A percentile compares a stretch with the other conserved stretches of the same genome.
Evolutionary conservation across 257 asterid species (phyloP).

Genomic region (Leptodermis oblonga): DNA sequence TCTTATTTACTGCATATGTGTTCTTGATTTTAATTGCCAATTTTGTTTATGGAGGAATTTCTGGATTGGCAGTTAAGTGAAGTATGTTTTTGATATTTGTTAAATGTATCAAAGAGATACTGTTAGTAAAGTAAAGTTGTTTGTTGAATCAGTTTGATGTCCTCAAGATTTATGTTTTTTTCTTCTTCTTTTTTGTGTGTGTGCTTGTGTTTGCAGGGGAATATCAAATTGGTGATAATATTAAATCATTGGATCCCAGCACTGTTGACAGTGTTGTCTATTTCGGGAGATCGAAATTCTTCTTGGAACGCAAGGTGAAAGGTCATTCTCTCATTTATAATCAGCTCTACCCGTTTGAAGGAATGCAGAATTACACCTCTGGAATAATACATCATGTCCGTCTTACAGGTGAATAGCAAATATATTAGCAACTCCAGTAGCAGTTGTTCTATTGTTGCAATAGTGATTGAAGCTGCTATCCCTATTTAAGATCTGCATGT

Average conservation of each 20-base stretch:
- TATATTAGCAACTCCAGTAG: not conserved
- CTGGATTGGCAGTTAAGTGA: not conserved
- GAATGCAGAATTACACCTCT: conserved; percentile 83
- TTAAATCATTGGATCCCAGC: conserved; percentile 58
- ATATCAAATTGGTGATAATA: conserved; percentile 61
- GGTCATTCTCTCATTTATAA: conserved; percentile 69
- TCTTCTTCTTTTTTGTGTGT: too few species aligned
- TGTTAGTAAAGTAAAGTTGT: not conserved
- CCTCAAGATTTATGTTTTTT: not conserved
- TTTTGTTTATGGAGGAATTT: not conserved
- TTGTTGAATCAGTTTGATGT: conserved; percentile 18
- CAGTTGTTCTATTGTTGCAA: not conserved
- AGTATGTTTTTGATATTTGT: conserved; percentile 11
- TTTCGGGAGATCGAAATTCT: conserved; percentile 51
- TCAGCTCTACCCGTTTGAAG: conserved; percentile 77
- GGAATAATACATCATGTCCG: conserved; percentile 93
- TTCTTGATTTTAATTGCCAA: not conserved
- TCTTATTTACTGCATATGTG: not conserved
- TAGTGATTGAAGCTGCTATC: not conserved
- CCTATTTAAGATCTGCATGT: not conserved
- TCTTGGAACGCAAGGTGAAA: conserved; percentile 38
- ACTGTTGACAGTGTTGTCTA: conserved; percentile 58
- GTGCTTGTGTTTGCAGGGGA: conserved; percentile 59
- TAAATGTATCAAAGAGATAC: not conserved
- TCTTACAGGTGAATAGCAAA: conserved; percentile 53